phyloP scores from a whole-genome alignment of 2,329 filamentous ascomycete species.

The Alternaria brassicae region DNA sequence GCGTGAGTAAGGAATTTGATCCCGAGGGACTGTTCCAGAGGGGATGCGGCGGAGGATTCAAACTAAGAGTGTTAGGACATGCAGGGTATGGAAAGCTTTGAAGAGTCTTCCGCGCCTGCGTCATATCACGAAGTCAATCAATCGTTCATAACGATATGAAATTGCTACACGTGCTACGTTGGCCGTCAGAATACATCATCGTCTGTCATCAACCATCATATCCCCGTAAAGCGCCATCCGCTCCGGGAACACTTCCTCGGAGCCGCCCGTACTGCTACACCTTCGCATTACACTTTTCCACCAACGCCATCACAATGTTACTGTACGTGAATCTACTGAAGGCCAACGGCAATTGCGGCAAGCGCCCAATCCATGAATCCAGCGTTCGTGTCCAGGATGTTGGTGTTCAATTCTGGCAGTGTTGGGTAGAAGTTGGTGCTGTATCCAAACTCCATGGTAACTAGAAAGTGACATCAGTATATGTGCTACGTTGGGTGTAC shows the following conservation, averaged over 20 bases:
- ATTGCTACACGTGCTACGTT: neutral
- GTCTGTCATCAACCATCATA: neutral
- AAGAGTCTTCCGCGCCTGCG: too few species aligned
- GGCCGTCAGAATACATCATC: neutral
- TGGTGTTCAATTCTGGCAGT: conserved; percentile 50
- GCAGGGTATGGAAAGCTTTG: neutral
- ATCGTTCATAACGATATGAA: neutral
- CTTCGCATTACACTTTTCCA: neutral
- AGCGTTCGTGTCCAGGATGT: conserved; percentile 52
- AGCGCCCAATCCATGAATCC: conserved; percentile 53
- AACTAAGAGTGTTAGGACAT: conserved; percentile 18
- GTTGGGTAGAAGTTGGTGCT: conserved; percentile 53
- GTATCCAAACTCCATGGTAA: conserved; percentile 36
- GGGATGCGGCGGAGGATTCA: conserved; percentile 47
- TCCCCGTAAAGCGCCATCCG: neutral
- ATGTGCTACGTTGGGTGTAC: neutral
- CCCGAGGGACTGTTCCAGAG: conserved; percentile 46
- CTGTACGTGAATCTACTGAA: conserved; percentile 15
- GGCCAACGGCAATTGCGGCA: conserved; percentile 44
- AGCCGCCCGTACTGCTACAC: neutral
- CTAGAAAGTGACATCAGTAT: conserved; percentile 2
- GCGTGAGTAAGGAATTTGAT: conserved; percentile 47
- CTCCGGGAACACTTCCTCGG: neutral
- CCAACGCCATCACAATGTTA: neutral
- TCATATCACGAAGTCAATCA: neutral